phyloP scores from a whole-genome alignment of 345 rosid genomes.

The Salix udensis region DNA sequence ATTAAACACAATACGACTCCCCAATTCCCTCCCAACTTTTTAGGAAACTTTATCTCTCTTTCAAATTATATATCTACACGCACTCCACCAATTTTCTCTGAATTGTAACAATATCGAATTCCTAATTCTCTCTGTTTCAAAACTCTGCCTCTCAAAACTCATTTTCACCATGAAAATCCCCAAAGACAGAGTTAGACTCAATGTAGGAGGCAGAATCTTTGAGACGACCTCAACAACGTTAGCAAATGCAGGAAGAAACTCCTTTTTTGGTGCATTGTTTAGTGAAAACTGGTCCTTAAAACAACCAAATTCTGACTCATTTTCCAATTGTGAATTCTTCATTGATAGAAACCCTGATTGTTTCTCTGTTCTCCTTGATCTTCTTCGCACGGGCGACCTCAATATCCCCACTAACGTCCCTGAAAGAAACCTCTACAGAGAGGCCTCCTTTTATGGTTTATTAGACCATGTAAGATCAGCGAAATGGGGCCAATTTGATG shows the following conservation, averaged over 20 bases:
- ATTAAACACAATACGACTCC: neutral
- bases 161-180: constrained; percentile 53
- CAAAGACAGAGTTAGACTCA: constrained; percentile 70
- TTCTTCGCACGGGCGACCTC: constrained; percentile 96
- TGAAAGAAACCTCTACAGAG: constrained; percentile 64
- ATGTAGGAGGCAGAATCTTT: constrained; percentile 85
- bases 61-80: constrained; percentile 4
- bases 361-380: constrained; percentile 83
- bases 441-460: constrained; percentile 82
- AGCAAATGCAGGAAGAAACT: constrained; percentile 86
- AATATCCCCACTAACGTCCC: constrained; percentile 62
- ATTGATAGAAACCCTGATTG: constrained; percentile 89
- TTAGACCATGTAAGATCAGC: constrained; percentile 72
- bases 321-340: constrained; percentile 39
- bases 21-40: constrained; percentile 24
- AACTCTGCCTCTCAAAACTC: neutral
- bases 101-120: neutral
- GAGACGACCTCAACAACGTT: constrained; percentile 92
- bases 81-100: neutral
- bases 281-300: constrained; percentile 69
- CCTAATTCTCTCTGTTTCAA: neutral
- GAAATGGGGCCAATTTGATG: constrained; percentile 81
- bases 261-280: constrained; percentile 81
- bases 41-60: constrained; percentile 5
- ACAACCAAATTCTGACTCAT: constrained; percentile 14